phyloP scores from a whole-genome alignment of 2,329 filamentous ascomycete genomes.

The Phoma sp. region DNA sequence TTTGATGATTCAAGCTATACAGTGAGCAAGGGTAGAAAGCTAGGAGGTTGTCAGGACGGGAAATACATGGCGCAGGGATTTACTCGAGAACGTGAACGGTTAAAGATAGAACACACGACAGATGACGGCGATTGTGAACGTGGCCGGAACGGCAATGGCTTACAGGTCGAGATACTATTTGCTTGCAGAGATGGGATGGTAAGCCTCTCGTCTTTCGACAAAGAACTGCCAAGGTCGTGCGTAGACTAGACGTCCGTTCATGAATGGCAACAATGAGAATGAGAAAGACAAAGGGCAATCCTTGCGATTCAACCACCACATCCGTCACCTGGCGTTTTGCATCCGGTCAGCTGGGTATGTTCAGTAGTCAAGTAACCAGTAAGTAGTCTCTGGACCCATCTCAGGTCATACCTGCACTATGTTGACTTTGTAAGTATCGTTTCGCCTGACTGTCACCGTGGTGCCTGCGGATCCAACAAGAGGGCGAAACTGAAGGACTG shows the following conservation, averaged over 20 bases:
- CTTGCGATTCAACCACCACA: constrained; percentile 4
- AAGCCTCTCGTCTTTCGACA: constrained; percentile 13
- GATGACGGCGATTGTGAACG: constrained; percentile 4
- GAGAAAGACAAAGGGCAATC: constrained; percentile 9
- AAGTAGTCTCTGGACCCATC: neutral
- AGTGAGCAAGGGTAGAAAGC: neutral
- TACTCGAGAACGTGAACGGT: neutral
- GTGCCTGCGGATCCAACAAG: neutral
- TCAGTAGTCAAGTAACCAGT: neutral
- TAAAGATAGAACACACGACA: constrained; percentile 11
- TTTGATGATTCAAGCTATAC: neutral
- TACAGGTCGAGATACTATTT: constrained; percentile 12
- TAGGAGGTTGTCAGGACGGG: neutral
- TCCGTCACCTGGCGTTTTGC: constrained; percentile 1
- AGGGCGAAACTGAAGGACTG: neutral
- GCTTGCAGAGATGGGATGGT: neutral
- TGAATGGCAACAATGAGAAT: constrained; percentile 7
- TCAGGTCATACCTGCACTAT: neutral
- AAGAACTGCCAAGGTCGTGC: constrained; percentile 13
- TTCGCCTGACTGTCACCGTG: neutral
- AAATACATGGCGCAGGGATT: neutral
- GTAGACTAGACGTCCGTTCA: neutral
- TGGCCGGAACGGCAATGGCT: constrained; percentile 17
- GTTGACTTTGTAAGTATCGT: neutral
- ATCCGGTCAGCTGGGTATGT: neutral